Base-by-base conservation (phyloP, 768 basidiomycete genomes). In the Chalciporus chontae region DNA sequence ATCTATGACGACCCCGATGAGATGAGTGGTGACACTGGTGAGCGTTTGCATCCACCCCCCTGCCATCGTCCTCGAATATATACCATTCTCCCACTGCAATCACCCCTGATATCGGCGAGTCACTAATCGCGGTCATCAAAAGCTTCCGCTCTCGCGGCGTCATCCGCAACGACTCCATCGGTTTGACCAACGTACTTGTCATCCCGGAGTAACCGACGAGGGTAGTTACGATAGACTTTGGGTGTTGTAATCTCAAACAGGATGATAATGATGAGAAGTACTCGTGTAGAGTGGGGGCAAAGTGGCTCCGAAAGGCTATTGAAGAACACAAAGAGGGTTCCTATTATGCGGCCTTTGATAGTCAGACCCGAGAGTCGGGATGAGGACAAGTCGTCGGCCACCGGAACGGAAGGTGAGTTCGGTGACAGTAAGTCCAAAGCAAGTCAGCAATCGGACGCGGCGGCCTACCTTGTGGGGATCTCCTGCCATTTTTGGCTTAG, bases 61-160 rank as follows among this genome's bases (percentile, higher is more conserved):
- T 1, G 31, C 41, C 9, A 7, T 54, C 6, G 36, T 54, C 19
- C 37, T 54, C 11, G 51, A 54, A 23, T 53, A 43, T 38, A 39
- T 47, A n/a, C 50, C 50, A 19, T 54, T 13, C 45, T 8, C 4
- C 8, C n/a, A 1, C 14, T 6, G 50, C 17, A 0, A 17, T 42
- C 5, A 53, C 44, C 5, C 48, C 40, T 2, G 41, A 13, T 31
- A n/a, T 54, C 27, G 6, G 5, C 21, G 9, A 21, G 21, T 14
- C 42, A 27, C 8, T 53, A 11, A 9, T 54, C 15, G 31, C 36
- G 0, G 24, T 14, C 10, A 13, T 54, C 8, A 49, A 42, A 11
- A 21, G 17, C 5, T 42, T 52, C 6, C 26, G 31, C 21, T 27
- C 13, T 32, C 15, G 27, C 1, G 53, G 37, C 9, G 29, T 46